A percentile compares a stretch with the other conserved stretches of the same genome.
Evolutionary conservation across 177 flowering plant genomes (phyloP).

Genomic region (Vitis hybrid): DNA sequence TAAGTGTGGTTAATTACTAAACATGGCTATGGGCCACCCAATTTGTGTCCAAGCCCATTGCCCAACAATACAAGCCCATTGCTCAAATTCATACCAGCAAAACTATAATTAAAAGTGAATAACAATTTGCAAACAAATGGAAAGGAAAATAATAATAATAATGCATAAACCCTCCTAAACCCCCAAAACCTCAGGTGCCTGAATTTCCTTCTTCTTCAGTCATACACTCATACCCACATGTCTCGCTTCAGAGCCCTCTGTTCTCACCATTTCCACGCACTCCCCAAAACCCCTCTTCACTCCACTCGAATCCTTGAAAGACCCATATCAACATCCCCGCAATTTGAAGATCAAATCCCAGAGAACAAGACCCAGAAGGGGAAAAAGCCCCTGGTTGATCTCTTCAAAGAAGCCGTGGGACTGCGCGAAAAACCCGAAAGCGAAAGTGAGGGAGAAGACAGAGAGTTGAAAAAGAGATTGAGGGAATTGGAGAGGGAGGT

Average conservation of each 20-base stretch:
- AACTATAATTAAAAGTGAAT: too few species aligned
- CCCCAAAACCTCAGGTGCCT: not conserved
- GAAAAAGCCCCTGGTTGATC: conserved; percentile 23
- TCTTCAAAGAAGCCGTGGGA: conserved; percentile 48
- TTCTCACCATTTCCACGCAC: conserved; percentile 9
- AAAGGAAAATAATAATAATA: not conserved
- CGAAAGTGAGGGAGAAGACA: conserved; percentile 8
- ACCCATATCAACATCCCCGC: conserved; percentile 16
- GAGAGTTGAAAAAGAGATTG: conserved; percentile 22
- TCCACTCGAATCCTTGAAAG: not conserved
- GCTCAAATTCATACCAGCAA: too few species aligned
- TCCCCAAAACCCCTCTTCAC: conserved; percentile 16
- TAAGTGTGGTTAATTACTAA: too few species aligned
- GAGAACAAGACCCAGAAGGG: conserved; percentile 1
- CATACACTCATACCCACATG: conserved; percentile 5
- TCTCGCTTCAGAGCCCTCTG: conserved; percentile 18
- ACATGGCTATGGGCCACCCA: too few species aligned
- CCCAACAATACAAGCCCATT: too few species aligned
- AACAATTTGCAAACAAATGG: too few species aligned
- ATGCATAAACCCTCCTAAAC: not conserved
- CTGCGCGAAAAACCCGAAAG: conserved; percentile 12
- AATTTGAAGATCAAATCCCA: not conserved
- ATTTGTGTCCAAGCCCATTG: too few species aligned
- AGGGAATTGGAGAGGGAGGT: conserved; percentile 33
- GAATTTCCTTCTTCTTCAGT: too few species aligned